Evolutionary conservation across 257 asterid genomes (phyloP), one percentile per base, ranked within the genome.

Genomic region (Datura wrightii): DNA sequence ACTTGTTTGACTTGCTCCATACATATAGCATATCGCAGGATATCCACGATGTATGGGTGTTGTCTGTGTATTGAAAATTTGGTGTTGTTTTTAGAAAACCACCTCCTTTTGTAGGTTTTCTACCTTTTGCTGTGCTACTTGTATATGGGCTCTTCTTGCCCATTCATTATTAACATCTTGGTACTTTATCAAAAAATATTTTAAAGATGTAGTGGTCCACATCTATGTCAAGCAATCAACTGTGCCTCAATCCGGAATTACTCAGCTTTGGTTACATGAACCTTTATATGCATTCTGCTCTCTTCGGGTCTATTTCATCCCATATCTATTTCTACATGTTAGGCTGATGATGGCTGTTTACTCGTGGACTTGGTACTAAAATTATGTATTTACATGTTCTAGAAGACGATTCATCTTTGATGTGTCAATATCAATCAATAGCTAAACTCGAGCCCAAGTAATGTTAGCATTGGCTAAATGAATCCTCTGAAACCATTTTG

Each of bases 401-500:
- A 24, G 60, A 74, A 74, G 44, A 50, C 7, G 11, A 76, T 6
- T 76, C 59, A 50, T 76, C 15, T 6, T 50, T 76, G 58, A 14
- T 76, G 63, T 76, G 14, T 34, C 42, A 14, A 54, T 50, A 31
- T 76, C 63, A 50, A 52, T 31, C 79, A 31, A 31, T 14, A 50
- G 31, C 42, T 50, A 76, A 48, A 53, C 46, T 76, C 31, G 11
- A 34, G 63, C 46, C 62, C 62, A 31, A 74, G 31, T 50, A 48
- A 14, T 24, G 62, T 14, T 50, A 31, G 46, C 42, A 24, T 74
- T 74, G 81, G 58, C 80, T 74, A 24, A 74, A 74, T 48, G 80
- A 48, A 74, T 46, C 80, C n/a, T 48, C 19, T 48, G 80, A 52
- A 48, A 74, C 59, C n/a, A 72, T 72, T 72, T 72, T 46, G 11